phyloP scores from a whole-genome alignment of 306 rosid species.

The Malus sieversii region DNA sequence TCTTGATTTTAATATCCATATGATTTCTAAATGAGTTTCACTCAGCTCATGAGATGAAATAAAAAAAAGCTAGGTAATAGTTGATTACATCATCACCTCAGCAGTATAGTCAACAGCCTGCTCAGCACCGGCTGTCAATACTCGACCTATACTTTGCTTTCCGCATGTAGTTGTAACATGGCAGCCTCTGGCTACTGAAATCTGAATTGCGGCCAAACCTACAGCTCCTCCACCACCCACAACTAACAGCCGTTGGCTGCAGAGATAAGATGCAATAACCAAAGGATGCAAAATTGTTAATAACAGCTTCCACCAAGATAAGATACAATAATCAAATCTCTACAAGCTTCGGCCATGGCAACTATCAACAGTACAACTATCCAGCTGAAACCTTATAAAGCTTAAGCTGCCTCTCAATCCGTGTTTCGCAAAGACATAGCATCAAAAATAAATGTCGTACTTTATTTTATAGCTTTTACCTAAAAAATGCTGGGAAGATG shows the following conservation, averaged over 20 bases:
- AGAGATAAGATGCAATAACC: slow-evolving; percentile 21
- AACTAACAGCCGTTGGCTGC: slow-evolving; percentile 77
- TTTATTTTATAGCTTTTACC: not conserved
- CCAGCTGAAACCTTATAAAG: not conserved
- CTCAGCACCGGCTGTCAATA: slow-evolving; percentile 80
- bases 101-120: slow-evolving; percentile 79
- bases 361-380: not conserved
- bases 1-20: not conserved
- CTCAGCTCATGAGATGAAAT: slow-evolving; percentile 7
- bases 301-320: not conserved
- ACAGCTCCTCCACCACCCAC: slow-evolving; percentile 99
- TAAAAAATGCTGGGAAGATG: not conserved
- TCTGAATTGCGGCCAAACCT: slow-evolving; percentile 78
- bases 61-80: slow-evolving; percentile 15
- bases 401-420: not conserved
- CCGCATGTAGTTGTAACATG: slow-evolving; percentile 81
- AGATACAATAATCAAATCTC: not conserved
- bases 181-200: slow-evolving; percentile 80
- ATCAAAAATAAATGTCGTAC: not conserved
- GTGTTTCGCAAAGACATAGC: not conserved
- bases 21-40: not conserved
- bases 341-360: not conserved
- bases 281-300: not conserved
- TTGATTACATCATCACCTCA: slow-evolving; percentile 50
- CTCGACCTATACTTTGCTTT: slow-evolving; percentile 53